Evolutionary conservation across 1,284 basidiomycete species (phyloP), one percentile per base, ranked within the genome.

Genomic region (Pseudozyma tsukubaensis): DNA sequence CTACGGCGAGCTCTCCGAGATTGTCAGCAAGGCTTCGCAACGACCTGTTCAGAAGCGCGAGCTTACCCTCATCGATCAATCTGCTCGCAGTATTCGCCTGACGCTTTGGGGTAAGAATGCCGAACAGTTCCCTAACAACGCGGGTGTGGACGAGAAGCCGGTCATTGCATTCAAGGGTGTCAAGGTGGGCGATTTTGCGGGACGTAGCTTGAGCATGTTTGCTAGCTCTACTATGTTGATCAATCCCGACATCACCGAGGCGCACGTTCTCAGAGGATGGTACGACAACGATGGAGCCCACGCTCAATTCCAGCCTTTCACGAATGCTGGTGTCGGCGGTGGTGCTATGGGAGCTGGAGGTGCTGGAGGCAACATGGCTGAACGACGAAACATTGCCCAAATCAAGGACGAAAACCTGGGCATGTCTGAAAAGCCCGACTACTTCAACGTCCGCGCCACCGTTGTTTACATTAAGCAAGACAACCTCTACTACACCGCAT

Each of bases 91-190:
- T 36, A 91, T 96, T 39, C 89, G 93, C 34, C 85, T 98, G 73
- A 99, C 97, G 3, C 87, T 99, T 7, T 99, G 97, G 96, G 97
- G 96, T 34, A 94, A 93, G 84, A 92, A 93, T 83, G 97, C 96
- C 1, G 94, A 98, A 83, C 89, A 89, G 49, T 99, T 91, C 68
- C 72, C 76, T 36, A 72, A 72, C 50, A 76, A 77, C 16, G 64
- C 74, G 7, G 80, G 73, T 52, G 71, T 74, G 29, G 81, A 81
- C 43, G 72, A 79, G 24, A 82, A 80, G 68, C 82, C 82, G 3
- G 78, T 84, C 45, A 64, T 84, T 24, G 96, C 95, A 2, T 94
- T 97, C 89, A 97, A 97, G 86, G 92, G 94, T 21, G 93, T 94
- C 79, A 95, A 92, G 86, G 94, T 99, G 43, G 91, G 94, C 43